Base-by-base conservation (phyloP, 164 flowering plant genomes). In the Hamamelis virginiana region DNA sequence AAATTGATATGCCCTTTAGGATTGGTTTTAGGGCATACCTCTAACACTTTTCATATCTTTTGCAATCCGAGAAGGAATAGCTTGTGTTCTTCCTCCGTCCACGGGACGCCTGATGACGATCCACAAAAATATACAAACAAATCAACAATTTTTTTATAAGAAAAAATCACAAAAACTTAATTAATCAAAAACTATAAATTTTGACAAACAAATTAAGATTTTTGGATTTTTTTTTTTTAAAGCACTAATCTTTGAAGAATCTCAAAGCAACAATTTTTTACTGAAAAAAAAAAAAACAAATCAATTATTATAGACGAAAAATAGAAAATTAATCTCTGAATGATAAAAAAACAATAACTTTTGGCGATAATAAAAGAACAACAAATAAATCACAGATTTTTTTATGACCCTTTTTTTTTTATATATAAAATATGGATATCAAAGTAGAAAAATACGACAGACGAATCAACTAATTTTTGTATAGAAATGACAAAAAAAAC, bases 11-110 rank as follows among this genome's bases (percentile, higher is more conserved):
- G n/a, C n/a, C n/a, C n/a, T n/a, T n/a, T n/a, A n/a, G n/a, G n/a
- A n/a, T n/a, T n/a, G n/a, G n/a, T n/a, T n/a, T n/a, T n/a, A n/a
- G n/a, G n/a, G n/a, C n/a, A n/a, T n/a, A n/a, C n/a, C n/a, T n/a
- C n/a, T n/a, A n/a, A n/a, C n/a, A n/a, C 96, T 66, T 88, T 90
- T 6, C 96, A 92, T 3, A 85, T 89, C 66, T 81, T 88, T 73
- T 84, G 82, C 69, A 90, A 58, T 27, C 96, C 96, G 8, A 88
- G n/a, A 45, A 90, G 61, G 72, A 88, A 90, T 60, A 80, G 67
- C 81, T 79, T 83, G 77, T 88, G 92, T 70, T 90, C 95, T 47
- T 90, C 95, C 65, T 90, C 95, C 38, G 91, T 86, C 95, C 95
- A 90, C 19, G 91, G 91, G 45, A 86, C 84, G 5, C 92, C 95